Conservation (phyloP, 1,139 yeast genomes). For the Magnusiomyces magnusii region DNA sequence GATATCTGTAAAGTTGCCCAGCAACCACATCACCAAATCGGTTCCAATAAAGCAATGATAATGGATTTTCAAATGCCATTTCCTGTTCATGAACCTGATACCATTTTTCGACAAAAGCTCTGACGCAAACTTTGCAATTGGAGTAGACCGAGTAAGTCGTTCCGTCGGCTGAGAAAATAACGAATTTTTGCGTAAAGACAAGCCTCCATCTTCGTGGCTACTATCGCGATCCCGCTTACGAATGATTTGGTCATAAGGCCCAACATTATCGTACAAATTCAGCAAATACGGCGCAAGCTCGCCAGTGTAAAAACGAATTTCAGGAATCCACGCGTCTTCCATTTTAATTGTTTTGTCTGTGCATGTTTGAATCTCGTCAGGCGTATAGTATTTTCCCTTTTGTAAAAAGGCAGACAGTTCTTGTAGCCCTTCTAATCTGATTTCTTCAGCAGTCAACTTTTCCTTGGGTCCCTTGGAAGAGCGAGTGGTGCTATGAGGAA, state of each 20-base stretch:
- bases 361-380: slow-evolving; percentile 37
- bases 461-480: slow-evolving; percentile 34
- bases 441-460: slow-evolving; percentile 67
- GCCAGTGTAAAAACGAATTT: slow-evolving; percentile 82
- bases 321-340: slow-evolving; percentile 44
- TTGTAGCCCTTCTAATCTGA: slow-evolving; percentile 78
- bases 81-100: slow-evolving; percentile 60
- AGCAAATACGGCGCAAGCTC: slow-evolving; percentile 61
- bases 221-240: slow-evolving; percentile 1
- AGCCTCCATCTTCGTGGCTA: slow-evolving; percentile 15
- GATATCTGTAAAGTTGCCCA: slow-evolving; percentile 71
- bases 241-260: not conserved
- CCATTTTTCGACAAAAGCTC: slow-evolving; percentile 59
- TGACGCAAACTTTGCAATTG: slow-evolving; percentile 46
- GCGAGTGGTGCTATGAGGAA: slow-evolving; percentile 38
- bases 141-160: slow-evolving; percentile 36
- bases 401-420: slow-evolving; percentile 62
- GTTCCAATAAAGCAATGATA: slow-evolving; percentile 75
- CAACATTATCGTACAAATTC: slow-evolving; percentile 34
- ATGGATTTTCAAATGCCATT: slow-evolving; percentile 86
- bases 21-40: slow-evolving; percentile 79
- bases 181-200: slow-evolving; percentile 29
- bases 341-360: slow-evolving; percentile 36
- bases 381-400: slow-evolving; percentile 45
- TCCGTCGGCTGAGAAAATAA: slow-evolving; percentile 33